Evolutionary conservation across 176 grass and related monocot species (phyloP).

Genomic region (Chloris gayana): DNA sequence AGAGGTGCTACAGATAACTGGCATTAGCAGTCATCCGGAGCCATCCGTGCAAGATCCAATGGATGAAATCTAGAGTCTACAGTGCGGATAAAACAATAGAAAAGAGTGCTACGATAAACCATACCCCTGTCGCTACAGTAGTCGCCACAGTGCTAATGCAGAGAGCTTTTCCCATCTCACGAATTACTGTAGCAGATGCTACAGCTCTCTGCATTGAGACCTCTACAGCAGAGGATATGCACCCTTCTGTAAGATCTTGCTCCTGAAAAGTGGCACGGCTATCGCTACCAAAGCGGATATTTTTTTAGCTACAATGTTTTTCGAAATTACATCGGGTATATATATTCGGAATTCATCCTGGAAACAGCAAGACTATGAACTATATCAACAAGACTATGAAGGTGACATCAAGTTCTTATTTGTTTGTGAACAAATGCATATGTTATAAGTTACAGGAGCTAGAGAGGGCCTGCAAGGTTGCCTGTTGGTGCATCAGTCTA

Average conservation of each 20-base stretch:
- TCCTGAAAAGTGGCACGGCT: constrained; percentile 19
- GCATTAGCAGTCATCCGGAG: too few relatives aligned
- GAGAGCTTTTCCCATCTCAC: too few relatives aligned
- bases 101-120: too few relatives aligned
- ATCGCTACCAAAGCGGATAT: constrained; percentile 37
- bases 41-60: too few relatives aligned
- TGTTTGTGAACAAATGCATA: neutral
- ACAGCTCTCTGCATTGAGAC: too few relatives aligned
- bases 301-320: constrained; percentile 42
- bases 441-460: neutral
- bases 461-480: neutral
- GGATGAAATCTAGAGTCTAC: too few relatives aligned
- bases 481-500: neutral
- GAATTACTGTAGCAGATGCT: too few relatives aligned
- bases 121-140: too few relatives aligned
- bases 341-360: neutral
- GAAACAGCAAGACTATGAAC: neutral
- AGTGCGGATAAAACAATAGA: too few relatives aligned
- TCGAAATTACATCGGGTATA: constrained; percentile 41
- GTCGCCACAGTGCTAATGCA: too few relatives aligned
- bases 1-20: too few relatives aligned
- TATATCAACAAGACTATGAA: constrained; percentile 15
- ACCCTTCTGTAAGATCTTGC: constrained; percentile 42
- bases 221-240: too few relatives aligned
- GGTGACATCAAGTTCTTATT: neutral